Evolutionary conservation across 164 flowering plant genomes (phyloP), one percentile per base, ranked within the genome.

Genomic region (Chloranthus sessilifolius): DNA sequence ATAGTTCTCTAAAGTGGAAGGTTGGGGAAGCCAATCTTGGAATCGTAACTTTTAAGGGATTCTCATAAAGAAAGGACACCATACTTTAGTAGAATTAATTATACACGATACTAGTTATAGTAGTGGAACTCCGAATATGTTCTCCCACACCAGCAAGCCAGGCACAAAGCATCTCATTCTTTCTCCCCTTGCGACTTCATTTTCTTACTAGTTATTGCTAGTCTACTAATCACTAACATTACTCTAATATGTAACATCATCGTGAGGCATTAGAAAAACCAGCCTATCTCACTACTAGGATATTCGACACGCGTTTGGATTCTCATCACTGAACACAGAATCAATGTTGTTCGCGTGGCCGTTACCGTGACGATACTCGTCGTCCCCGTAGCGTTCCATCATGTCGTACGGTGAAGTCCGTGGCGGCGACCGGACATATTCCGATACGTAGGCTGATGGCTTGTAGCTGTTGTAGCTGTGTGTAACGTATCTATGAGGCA

Each of bases 261-360:
- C 12, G 15, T 12, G 4, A 23, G n/a, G 15, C 28, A 21, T 44
- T 9, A 14, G 15, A 22, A 23, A 23, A 11, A 7, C 49, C 17
- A 14, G 25, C 22, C 21, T 8, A 7, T 7, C 24, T 11, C 21
- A 40, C 14, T 35, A 43, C 59, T 82, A 84, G 62, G 73, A 68
- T 55, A 87, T 76, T 52, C 58, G 68, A 65, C 98, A 91, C 15
- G 96, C 95, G 67, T 91, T 85, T 40, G 98, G 98, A 67, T 91
- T 83, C 61, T 91, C 98, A 44, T 91, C 98, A 31, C 96, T 87
- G 60, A 91, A 91, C 28, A 85, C 73, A 5, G 98, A 78, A 40
- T 76, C 73, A 45, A 85, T 70, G 39, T 73, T 59, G 55, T 44
- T 78, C 43, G 79, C 82, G 62, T 72, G 66, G 28, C 73, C 61